Base-by-base conservation (phyloP, 176 grass and related monocot species). In the Hyparrhenia diplandra region DNA sequence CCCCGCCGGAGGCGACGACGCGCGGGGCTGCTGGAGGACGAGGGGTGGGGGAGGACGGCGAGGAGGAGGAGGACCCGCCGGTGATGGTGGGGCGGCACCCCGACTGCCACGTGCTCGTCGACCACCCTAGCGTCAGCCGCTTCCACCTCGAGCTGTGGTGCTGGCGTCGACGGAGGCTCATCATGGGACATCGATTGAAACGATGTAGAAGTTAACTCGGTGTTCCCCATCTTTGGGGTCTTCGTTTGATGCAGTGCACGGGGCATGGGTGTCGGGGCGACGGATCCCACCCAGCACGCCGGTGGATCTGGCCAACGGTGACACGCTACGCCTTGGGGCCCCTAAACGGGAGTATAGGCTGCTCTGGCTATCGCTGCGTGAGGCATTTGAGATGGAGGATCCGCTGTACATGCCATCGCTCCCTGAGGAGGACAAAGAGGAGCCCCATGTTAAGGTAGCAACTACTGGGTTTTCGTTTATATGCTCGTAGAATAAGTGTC, bases 281-380 rank as follows among this genome's bases (percentile, higher is more conserved):
- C 91, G 78, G 86, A 98, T 98, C 73, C 72, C 82, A 39, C 84
- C 92, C 7, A 86, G 91, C 68, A 60, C 83, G 36, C 75, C 73
- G 21, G 84, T 98, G 35, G 86, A 95, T 29, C 64, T 95, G 40
- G n/a, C n/a, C n/a, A n/a, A n/a, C n/a, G n/a, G n/a, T n/a, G n/a
- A n/a, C n/a, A n/a, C n/a, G n/a, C n/a, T n/a, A n/a, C 89, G 75
- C 41, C 86, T 98, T 28, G 92, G 90, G 24, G 73, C 71, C 54
- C 95, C 92, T 0, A 93, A 85, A n/a, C n/a, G n/a, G n/a, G n/a
- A n/a, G n/a, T 95, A 95, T 64, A 88, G 84, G 25, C 75, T 98
- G 84, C 84, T 93, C 17, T 98, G 92, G 96, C 30, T 98, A 16
- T 84, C 96, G 21, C 69, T 89, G 11, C 74, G 71, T 6, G 86